Percentiles rank a stretch among this genome's conserved stretches.
These are phyloP conservation scores for Triticum turgidum DNA, from an alignment of 176 grass and related monocot species.

Conservation along the genomic window DNA sequence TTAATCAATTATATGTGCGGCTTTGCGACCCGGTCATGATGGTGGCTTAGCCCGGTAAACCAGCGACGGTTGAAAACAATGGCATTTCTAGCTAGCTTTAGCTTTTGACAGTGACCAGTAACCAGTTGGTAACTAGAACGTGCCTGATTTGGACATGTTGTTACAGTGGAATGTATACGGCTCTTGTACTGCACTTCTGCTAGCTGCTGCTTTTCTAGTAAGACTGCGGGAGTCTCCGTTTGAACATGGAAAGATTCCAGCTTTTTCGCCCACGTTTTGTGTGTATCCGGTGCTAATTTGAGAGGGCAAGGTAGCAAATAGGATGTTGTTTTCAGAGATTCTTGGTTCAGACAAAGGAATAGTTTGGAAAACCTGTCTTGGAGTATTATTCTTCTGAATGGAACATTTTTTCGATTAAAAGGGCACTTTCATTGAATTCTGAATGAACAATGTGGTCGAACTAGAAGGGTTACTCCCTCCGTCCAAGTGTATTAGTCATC, in stretches of 20 bases:
- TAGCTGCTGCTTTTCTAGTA: neutral
- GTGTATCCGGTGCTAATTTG: constrained; percentile 2
- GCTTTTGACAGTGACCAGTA: constrained; percentile 30
- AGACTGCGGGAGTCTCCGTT: constrained; percentile 9
- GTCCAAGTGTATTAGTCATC: no score
- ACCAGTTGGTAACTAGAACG: neutral
- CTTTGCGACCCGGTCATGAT: constrained; percentile 49
- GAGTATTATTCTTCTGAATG: neutral
- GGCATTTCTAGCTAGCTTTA: constrained; percentile 24
- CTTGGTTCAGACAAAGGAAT: neutral
- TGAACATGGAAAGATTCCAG: constrained; percentile 40
- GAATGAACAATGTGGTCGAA: neutral
- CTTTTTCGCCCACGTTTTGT: neutral
- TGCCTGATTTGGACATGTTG: constrained; percentile 9
- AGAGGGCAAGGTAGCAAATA: neutral
- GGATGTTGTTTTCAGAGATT: constrained; percentile 35
- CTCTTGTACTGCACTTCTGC: neutral
- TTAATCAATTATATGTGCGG: neutral
- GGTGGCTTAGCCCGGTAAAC: constrained; percentile 25
- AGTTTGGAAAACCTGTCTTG: constrained; percentile 7
- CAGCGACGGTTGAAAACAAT: constrained; percentile 37
- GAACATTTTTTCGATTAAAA: no score
- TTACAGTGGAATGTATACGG: constrained; percentile 27
- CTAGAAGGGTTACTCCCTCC: neutral
- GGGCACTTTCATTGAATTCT: neutral